Evolutionary conservation across 2,329 filamentous ascomycete genomes (phyloP).

Genomic region (Xylariaceae sp.): DNA sequence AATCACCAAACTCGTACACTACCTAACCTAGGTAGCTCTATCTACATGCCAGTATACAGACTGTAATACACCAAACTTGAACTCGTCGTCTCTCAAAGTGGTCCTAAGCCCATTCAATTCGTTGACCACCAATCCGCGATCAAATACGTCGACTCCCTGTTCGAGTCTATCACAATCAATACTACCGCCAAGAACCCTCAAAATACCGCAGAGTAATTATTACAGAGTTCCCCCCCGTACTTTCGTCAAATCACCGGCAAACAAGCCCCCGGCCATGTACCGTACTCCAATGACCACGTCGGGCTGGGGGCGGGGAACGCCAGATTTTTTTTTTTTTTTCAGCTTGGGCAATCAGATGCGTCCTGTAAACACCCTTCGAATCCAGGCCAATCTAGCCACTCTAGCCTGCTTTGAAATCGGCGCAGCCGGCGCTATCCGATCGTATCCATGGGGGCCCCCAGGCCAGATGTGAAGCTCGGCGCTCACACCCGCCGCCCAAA

Average conservation of each 20-base stretch:
- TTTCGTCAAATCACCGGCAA: not conserved
- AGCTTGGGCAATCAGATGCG: constrained; percentile 9
- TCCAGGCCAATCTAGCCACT: constrained; percentile 30
- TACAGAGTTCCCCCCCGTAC: not conserved
- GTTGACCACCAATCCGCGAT: not conserved
- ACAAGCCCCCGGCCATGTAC: not conserved
- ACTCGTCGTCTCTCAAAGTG: not conserved
- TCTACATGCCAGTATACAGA: not conserved
- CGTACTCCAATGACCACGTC: not conserved
- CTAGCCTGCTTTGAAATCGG: constrained; percentile 30
- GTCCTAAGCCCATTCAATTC: not conserved
- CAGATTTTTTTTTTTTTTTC: not conserved
- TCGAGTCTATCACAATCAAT: not conserved
- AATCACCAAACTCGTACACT: not conserved
- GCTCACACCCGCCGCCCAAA: constrained; percentile 34
- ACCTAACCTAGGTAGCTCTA: not conserved
- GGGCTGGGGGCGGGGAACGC: not conserved
- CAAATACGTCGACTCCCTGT: not conserved
- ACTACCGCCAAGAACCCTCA: not conserved
- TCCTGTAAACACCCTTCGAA: constrained; percentile 27
- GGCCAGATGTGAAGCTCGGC: constrained; percentile 37
- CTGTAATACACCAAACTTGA: not conserved
- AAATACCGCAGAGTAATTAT: not conserved
- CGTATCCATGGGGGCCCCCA: constrained; percentile 34
- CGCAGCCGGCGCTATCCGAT: constrained; percentile 30